Evolutionary conservation across 345 rosid genomes (phyloP), one percentile per base, ranked within the genome.

Genomic region (Jatropha curcas): DNA sequence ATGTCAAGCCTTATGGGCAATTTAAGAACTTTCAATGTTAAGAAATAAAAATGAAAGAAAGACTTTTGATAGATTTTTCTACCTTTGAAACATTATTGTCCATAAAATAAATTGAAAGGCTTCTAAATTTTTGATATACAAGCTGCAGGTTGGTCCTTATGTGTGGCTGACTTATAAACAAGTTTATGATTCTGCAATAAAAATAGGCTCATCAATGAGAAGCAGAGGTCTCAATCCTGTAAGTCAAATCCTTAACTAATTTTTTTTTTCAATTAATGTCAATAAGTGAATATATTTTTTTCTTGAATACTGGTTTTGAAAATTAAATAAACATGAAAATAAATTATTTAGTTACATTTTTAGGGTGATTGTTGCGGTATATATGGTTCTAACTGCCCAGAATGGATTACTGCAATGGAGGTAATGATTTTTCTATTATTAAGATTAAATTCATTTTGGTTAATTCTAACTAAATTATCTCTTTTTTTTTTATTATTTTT

Each of bases 281-380:
- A 41, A 41, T 52, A 34, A 14, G n/a, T n/a, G 4, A 27, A 22
- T 5, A 20, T n/a, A 13, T 33, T 22, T 14, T 11, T 35, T 14
- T 14, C 1, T 48, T 48, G 5, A 48, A 48, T 48, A n/a, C 16
- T n/a, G n/a, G n/a, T n/a, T n/a, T n/a, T n/a, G n/a, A n/a, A n/a
- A n/a, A n/a, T n/a, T n/a, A n/a, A 35, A 51, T 63, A 1, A 20
- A 52, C 59, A 17, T 46, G 20, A 60, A 68, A 75, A 19, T 48
- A 4, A 46, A 16, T 24, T 19, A 56, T 48, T 31, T 30, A 50
- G 1, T 33, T n/a, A 34, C 19, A 19, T 46, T 75, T 48, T 1
- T n/a, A 95, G 98, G 96, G 96, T 17, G 89, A 86, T 25, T 89
- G 90, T 39, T 92, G 99, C 34, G 98, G 99, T 46, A 92, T 92